Evolutionary conservation across 2,329 filamentous ascomycete genomes (phyloP), one percentile per base, ranked within the genome.

Genomic region (Exophiala sideris): DNA sequence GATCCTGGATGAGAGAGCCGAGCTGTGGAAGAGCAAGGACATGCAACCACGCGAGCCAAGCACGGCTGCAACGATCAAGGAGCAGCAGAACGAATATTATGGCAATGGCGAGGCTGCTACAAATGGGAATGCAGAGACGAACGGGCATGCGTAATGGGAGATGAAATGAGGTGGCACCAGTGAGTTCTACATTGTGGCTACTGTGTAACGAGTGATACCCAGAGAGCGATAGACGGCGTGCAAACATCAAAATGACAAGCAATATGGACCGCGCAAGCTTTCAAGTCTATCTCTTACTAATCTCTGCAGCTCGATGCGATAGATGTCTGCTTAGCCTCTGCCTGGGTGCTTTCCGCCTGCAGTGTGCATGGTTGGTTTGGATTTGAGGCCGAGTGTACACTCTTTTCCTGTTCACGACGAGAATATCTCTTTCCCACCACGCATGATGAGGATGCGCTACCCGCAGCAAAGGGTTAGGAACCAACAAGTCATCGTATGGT

Each of bases 1-100:
- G 60, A 75, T 96, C 29, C 74, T 97, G 60, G 75, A 77, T 63
- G 92, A 97, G 76, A 79, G 91, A 52, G 79, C 86, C 62, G 78
- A 74, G 29, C 86, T 90, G 65, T 96, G 90, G 89, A 77, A 74
- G 29, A 68, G 67, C 16, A 74, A 78, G 65, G 65, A 61, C 57
- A 61, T 66, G 62, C 39, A 45, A 21, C 61, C 62, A 1, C 46
- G 56, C 14, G 56, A 60, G 21, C 62, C 63, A 9, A 49, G 44
- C 2, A 52, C 29, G 12, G 52, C 57, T 5, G 49, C 53, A 24
- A 58, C 56, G 2, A 59, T 63, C 50, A 57, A 64, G 57, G 50
- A 50, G 10, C 59, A 60, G 50, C 62, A 64, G 16, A 54, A 64
- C 45, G 39, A 64, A 40, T 66, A 65, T 49, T 63, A 64, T 45